A percentile compares a stretch with the other conserved stretches of the same genome.
phyloP scores from a whole-genome alignment of 331 rosid genomes.

The Spiraea crenata region DNA sequence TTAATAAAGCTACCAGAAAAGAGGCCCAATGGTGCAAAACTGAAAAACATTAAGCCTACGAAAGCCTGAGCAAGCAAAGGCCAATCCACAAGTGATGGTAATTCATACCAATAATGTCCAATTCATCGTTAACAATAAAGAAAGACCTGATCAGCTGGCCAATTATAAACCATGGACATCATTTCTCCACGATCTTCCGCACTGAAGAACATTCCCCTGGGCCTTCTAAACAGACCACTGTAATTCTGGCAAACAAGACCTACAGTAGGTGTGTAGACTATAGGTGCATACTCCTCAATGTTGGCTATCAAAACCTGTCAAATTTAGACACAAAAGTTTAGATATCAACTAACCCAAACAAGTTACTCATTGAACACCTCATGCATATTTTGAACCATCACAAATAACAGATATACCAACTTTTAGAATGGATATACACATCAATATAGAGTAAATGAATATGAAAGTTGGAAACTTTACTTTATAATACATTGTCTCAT shows the following conservation, averaged over 20 bases:
- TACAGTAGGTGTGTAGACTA: conserved; percentile 96
- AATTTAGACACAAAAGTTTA: conserved; percentile 18
- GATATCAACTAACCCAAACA: conserved; percentile 6
- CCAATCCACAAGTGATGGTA: neutral
- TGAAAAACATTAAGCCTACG: neutral
- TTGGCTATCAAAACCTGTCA: conserved; percentile 86
- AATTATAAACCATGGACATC: conserved; percentile 99
- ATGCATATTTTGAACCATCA: neutral
- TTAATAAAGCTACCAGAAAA: neutral
- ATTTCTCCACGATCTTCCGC: conserved; percentile 97
- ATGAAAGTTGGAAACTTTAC: conserved; percentile 42
- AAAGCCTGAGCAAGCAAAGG: neutral
- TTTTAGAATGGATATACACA: neutral
- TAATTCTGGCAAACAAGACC: conserved; percentile 98
- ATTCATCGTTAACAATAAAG: neutral
- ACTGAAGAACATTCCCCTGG: conserved; percentile 99
- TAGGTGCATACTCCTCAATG: conserved; percentile 92
- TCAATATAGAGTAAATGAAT: neutral
- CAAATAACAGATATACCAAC: neutral
- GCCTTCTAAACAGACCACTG: conserved; percentile 95
- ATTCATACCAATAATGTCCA: neutral
- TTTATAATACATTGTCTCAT: conserved; percentile 94
- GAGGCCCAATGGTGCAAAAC: neutral
- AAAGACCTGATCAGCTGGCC: conserved; percentile 98
- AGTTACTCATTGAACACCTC: conserved; percentile 7